Conservation (phyloP, 176 grass and related monocot species). For the Leersia perrieri region DNA sequence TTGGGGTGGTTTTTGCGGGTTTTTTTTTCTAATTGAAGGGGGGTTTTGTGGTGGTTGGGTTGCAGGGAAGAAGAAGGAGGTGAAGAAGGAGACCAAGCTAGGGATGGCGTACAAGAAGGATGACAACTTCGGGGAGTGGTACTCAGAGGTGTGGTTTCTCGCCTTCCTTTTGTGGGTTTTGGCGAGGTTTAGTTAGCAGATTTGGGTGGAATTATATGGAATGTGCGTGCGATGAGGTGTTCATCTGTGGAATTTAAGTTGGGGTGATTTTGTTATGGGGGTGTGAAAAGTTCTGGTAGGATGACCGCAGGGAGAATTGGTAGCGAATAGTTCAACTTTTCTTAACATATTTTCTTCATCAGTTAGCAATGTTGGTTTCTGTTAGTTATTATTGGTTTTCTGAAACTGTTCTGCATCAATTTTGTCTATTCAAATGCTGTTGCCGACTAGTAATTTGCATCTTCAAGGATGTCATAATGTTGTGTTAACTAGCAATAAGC, state of each 20-base stretch:
- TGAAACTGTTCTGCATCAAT: background rate
- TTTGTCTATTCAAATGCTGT: background rate
- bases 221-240: background rate
- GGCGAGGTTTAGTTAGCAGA: background rate
- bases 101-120: conserved; percentile 84
- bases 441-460: background rate
- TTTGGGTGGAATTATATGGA: background rate
- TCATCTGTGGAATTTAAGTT: background rate
- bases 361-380: background rate
- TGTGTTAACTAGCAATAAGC: background rate
- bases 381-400: background rate
- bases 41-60: background rate
- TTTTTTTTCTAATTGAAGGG: background rate
- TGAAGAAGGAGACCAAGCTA: conserved; percentile 94
- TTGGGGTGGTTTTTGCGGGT: background rate
- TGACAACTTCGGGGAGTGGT: conserved; percentile 93
- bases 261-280: too few relatives aligned
- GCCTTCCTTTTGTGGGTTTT: background rate
- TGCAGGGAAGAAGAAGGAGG: conserved; percentile 84
- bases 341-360: background rate
- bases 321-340: background rate
- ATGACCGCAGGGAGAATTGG: background rate
- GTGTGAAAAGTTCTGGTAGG: background rate
- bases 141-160: conserved; percentile 64
- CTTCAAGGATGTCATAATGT: background rate